Evolutionary conservation across 2,329 filamentous ascomycete species (phyloP).

Genomic region (Parastagonospora nodorum): DNA sequence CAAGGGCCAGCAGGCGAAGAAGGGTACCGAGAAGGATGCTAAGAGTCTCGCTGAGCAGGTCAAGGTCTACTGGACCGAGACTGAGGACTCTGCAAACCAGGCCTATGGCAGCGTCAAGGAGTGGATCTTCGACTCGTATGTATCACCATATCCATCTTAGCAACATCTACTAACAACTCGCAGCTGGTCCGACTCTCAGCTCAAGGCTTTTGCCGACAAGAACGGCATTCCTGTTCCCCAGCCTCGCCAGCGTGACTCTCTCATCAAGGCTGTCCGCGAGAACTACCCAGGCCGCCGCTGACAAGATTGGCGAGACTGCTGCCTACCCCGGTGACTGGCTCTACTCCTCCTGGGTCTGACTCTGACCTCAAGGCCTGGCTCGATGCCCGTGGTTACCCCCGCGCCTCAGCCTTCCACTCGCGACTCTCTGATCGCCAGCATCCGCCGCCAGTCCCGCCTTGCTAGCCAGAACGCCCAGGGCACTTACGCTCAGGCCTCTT

Average conservation of each 20-base stretch:
- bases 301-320: slow-evolving; percentile 75
- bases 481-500: slow-evolving; percentile 50
- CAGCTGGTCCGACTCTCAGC: slow-evolving; percentile 89
- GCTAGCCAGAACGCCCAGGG: slow-evolving; percentile 72
- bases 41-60: slow-evolving; percentile 72
- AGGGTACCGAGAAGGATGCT: slow-evolving; percentile 69
- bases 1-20: slow-evolving; percentile 73
- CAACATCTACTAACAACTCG: slow-evolving; percentile 42
- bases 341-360: slow-evolving; percentile 88
- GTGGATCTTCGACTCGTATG: slow-evolving; percentile 86
- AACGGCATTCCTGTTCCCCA: slow-evolving; percentile 86
- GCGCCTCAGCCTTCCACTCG: slow-evolving; percentile 82
- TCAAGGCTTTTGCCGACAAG: slow-evolving; percentile 91
- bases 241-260: slow-evolving; percentile 80
- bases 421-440: slow-evolving; percentile 84
- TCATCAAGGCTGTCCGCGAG: slow-evolving; percentile 77
- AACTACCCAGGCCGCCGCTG: slow-evolving; percentile 79
- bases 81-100: slow-evolving; percentile 74
- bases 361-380: slow-evolving; percentile 95
- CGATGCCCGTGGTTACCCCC: slow-evolving; percentile 82
- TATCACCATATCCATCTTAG: not conserved
- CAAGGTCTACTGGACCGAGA: slow-evolving; percentile 76
- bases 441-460: slow-evolving; percentile 88
- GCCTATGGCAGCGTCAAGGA: slow-evolving; percentile 76
- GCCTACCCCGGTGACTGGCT: slow-evolving; percentile 96